A percentile compares a stretch with the other conserved stretches of the same genome.
phyloP scores from a whole-genome alignment of 805 yeast species.

The Starmerella floris region DNA sequence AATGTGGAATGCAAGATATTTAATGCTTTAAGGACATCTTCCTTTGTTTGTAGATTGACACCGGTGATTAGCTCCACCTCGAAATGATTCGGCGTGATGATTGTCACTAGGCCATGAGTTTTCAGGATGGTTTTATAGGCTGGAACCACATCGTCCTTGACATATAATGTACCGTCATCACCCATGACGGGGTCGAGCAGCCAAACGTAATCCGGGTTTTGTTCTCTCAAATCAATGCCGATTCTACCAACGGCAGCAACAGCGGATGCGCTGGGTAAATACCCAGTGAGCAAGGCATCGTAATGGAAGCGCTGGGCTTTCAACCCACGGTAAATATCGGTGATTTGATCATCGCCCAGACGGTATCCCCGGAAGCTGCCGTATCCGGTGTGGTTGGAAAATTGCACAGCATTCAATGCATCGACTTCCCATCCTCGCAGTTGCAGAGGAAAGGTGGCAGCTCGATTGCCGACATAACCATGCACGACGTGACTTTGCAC shows the following conservation, averaged over 20 bases:
- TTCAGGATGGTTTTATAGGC: slow-evolving; percentile 38
- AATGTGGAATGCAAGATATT: slow-evolving; percentile 35
- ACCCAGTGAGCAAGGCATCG: slow-evolving; percentile 65
- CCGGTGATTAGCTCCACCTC: slow-evolving; percentile 66
- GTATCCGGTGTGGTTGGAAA: slow-evolving; percentile 88
- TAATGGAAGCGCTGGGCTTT: slow-evolving; percentile 38
- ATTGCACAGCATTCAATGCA: slow-evolving; percentile 72
- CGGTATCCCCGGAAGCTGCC: slow-evolving; percentile 50
- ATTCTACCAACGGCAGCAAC: slow-evolving; percentile 39
- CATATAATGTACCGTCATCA: slow-evolving; percentile 75
- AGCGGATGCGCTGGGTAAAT: slow-evolving; percentile 51
- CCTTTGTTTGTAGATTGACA: slow-evolving; percentile 32
- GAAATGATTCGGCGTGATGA: slow-evolving; percentile 83
- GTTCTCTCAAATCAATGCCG: slow-evolving; percentile 26
- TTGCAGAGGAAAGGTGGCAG: slow-evolving; percentile 83
- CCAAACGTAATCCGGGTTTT: slow-evolving; percentile 33
- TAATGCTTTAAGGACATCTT: slow-evolving; percentile 37
- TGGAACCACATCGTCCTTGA: slow-evolving; percentile 44
- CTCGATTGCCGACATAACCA: slow-evolving; percentile 89
- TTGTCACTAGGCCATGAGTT: slow-evolving; percentile 38
- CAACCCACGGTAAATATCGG: slow-evolving; percentile 44
- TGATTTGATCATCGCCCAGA: slow-evolving; percentile 35
- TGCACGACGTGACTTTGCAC: slow-evolving; percentile 88
- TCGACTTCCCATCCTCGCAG: slow-evolving; percentile 87
- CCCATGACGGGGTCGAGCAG: slow-evolving; percentile 87